These are phyloP conservation scores for Silene latifolia DNA, from an alignment of 148 eudicot species.

Conservation along the genomic window DNA sequence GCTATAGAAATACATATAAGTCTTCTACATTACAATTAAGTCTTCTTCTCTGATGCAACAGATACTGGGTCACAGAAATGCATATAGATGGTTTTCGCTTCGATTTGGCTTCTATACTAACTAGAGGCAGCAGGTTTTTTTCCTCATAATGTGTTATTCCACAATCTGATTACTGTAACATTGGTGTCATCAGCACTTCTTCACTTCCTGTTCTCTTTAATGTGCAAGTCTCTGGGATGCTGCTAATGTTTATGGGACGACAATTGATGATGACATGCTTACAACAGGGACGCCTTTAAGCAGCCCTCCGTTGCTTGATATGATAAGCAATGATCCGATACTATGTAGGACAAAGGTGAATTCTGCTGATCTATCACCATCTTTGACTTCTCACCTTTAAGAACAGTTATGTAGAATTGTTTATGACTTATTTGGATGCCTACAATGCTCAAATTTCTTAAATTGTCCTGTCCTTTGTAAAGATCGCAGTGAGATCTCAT, in stretches of 20 bases:
- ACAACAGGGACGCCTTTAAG: slow-evolving; percentile 84
- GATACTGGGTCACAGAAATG: slow-evolving; percentile 99
- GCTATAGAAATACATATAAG: neutral
- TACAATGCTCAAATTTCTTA: neutral
- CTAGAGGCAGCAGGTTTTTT: slow-evolving; percentile 85
- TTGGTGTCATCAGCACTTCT: neutral
- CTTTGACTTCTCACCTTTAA: neutral
- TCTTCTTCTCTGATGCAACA: slow-evolving; percentile 30
- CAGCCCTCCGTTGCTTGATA: slow-evolving; percentile 83
- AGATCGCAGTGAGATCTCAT: neutral
- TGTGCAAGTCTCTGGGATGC: slow-evolving; percentile 77
- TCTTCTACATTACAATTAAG: neutral
- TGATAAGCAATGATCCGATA: slow-evolving; percentile 96
- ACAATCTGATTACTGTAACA: neutral
- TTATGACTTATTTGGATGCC: neutral
- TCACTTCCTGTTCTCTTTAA: slow-evolving; percentile 20
- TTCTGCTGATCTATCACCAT: slow-evolving; percentile 4
- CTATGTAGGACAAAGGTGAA: slow-evolving; percentile 74
- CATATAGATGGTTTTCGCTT: slow-evolving; percentile 99
- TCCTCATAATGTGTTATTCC: slow-evolving; percentile 1
- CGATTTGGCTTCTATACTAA: slow-evolving; percentile 97
- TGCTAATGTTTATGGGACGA: slow-evolving; percentile 68
- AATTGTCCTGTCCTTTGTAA: neutral
- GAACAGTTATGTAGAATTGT: neutral
- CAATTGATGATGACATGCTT: slow-evolving; percentile 49